These are phyloP conservation scores for Cercospora berteroae DNA, from an alignment of 2,329 filamentous ascomycete genomes.

Conservation along the genomic window DNA sequence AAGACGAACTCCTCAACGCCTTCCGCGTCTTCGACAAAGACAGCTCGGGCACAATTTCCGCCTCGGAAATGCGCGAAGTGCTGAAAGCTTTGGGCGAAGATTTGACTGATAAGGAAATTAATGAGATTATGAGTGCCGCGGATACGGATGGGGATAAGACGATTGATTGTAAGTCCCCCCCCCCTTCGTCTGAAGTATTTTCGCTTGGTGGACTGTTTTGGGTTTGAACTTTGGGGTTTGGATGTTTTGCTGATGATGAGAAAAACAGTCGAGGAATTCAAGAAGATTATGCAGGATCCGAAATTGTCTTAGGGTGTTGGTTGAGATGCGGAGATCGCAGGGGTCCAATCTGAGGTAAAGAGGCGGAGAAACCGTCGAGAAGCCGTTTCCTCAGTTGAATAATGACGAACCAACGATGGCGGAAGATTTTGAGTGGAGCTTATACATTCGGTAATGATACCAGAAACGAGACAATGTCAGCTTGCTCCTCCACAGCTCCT, in stretches of 20 bases:
- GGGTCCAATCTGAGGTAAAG: too few relatives aligned
- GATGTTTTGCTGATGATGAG: not conserved
- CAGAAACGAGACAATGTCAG: not conserved
- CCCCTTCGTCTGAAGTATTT: too few relatives aligned
- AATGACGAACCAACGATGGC: not conserved
- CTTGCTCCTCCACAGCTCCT: not conserved
- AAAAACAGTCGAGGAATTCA: slow-evolving; percentile 19
- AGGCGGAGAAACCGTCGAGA: not conserved
- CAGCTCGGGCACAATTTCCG: slow-evolving; percentile 18
- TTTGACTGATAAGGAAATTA: slow-evolving; percentile 19
- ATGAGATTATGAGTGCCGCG: slow-evolving; percentile 21
- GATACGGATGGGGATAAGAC: slow-evolving; percentile 22
- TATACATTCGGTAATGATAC: not conserved
- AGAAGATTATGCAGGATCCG: slow-evolving; percentile 22
- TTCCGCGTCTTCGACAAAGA: slow-evolving; percentile 24
- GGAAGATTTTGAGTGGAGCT: not conserved
- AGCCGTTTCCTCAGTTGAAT: not conserved
- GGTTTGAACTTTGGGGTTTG: too few relatives aligned
- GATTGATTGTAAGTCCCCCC: slow-evolving; percentile 23
- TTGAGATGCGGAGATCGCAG: too few relatives aligned
- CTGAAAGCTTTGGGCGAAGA: slow-evolving; percentile 22
- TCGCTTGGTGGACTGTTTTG: too few relatives aligned
- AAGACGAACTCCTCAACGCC: slow-evolving; percentile 20
- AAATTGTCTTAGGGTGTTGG: slow-evolving; percentile 13
- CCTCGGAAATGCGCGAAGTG: slow-evolving; percentile 19